Evolutionary conservation across 1,284 basidiomycete genomes (phyloP), one percentile per base, ranked within the genome.

Genomic region (Marasmius sp.): DNA sequence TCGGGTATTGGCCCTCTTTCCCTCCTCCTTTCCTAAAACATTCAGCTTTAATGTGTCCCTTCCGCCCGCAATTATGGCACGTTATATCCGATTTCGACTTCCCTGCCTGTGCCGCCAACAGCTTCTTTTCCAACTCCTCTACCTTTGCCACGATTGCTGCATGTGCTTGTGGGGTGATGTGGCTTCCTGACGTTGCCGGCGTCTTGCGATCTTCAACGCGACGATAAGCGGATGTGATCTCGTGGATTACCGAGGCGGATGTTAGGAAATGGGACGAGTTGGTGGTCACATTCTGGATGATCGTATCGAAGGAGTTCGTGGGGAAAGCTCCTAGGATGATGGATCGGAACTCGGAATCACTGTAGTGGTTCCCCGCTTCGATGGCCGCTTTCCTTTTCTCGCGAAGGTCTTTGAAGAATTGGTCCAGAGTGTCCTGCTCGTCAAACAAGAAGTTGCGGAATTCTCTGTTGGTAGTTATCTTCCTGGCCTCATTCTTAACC

Each of bases 1-100:
- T 18, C 3, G 60, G 60, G 37, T 61, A 61, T 16, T 61, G 60
- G 11, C 60, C 55, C 45, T 61, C 60, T 22, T 61, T 61, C n/a
- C 60, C 60, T 41, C 60, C 60, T 1, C 60, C 60, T 16, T 58
- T 61, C 39, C 47, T 52, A 14, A 50, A 61, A 38, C 60, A 61
- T 1, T 61, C 60, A 18, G 37, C 49, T 8, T 10, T 9, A 7
- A 61, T 2, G 37, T 61, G 60, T 2, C 60, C 60, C 8, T 7
- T n/a, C 1, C 55, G 0, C 8, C 18, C 12, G 33, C 60, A 57
- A 36, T 61, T 61, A 3, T n/a, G 12, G 34, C 53, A 57, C 16
- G 18, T 57, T 6, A 39, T 48, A 3, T 34, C 43, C 0, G 14
- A 18, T 9, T 57, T 45, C 22, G 22, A 1, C 12, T 6, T 18